A percentile compares a stretch with the other conserved stretches of the same genome.
Conservation (phyloP, 2,329 filamentous ascomycete genomes). For the Curvularia hawaiiensis region DNA sequence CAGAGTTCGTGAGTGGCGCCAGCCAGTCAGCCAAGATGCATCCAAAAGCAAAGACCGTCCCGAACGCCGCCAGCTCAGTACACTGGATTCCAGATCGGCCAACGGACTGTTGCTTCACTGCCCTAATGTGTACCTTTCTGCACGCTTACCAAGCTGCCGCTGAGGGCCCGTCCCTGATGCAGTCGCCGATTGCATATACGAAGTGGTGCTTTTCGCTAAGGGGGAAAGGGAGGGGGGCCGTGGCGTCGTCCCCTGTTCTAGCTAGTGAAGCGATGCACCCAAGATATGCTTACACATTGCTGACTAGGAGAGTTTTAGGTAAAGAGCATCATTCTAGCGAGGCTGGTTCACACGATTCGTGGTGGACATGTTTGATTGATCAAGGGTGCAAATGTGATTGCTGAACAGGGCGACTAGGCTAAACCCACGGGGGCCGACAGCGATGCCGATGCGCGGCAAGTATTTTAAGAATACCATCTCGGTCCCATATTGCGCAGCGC, state of each 20-base stretch:
- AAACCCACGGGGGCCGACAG: not conserved
- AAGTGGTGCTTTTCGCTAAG: not conserved
- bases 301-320: not conserved
- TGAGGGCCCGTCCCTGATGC: conserved; percentile 3
- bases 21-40: conserved; percentile 4
- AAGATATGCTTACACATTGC: not conserved
- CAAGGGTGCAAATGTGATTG: conserved; percentile 1
- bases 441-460: not conserved
- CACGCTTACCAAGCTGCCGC: conserved; percentile 17
- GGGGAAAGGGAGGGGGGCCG: not conserved
- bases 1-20: conserved; percentile 11
- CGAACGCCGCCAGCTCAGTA: conserved; percentile 5
- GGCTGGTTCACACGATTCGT: not conserved
- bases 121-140: conserved; percentile 1
- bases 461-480: not conserved
- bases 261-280: not conserved
- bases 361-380: not conserved
- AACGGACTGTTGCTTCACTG: conserved; percentile 16
- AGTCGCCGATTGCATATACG: conserved; percentile 7
- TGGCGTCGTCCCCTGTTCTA: not conserved
- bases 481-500: not conserved
- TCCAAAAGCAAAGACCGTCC: conserved; percentile 16
- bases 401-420: not conserved
- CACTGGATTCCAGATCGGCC: conserved; percentile 9
- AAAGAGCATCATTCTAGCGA: not conserved